These are phyloP conservation scores for Penicillium italicum DNA, from an alignment of 2,329 filamentous ascomycete species.

Conservation along the genomic window DNA sequence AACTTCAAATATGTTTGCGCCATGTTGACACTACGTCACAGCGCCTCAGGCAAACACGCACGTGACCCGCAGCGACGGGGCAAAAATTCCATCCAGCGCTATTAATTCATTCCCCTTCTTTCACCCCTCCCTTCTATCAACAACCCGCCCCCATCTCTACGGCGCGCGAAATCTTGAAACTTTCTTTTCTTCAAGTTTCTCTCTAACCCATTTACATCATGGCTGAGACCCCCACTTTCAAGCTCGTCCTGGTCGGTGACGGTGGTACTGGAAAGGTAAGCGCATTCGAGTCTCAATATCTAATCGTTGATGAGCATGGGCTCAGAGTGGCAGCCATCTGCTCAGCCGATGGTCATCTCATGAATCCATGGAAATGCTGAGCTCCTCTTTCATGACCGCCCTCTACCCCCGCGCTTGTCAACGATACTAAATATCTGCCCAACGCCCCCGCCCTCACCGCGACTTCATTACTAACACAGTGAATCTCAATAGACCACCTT, in stretches of 20 bases:
- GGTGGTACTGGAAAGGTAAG: constrained; percentile 98
- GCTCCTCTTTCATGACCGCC: constrained; percentile 1
- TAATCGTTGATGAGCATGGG: constrained; percentile 5
- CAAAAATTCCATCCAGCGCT: constrained; percentile 35
- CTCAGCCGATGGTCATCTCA: neutral
- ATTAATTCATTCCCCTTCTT: constrained; percentile 26
- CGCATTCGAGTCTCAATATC: constrained; percentile 12
- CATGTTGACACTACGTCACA: constrained; percentile 24
- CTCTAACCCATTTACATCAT: constrained; percentile 46
- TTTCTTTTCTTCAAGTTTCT: constrained; percentile 11
- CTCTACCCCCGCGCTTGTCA: constrained; percentile 27
- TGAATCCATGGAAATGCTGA: neutral
- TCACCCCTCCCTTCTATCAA: constrained; percentile 27
- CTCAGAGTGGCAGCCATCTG: constrained; percentile 2
- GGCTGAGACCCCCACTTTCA: constrained; percentile 82
- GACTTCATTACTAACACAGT: constrained; percentile 24
- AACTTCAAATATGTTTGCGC: neutral
- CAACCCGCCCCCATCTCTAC: constrained; percentile 22
- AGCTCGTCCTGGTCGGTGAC: constrained; percentile 99
- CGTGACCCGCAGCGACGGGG: constrained; percentile 21
- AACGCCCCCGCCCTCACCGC: constrained; percentile 17
- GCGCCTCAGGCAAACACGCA: constrained; percentile 19
- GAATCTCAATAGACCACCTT: constrained; percentile 76
- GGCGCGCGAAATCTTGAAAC: constrained; percentile 20
- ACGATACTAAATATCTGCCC: constrained; percentile 28